Base-by-base conservation (phyloP, 768 basidiomycete species). In the Phlegmacium glaucopus region DNA sequence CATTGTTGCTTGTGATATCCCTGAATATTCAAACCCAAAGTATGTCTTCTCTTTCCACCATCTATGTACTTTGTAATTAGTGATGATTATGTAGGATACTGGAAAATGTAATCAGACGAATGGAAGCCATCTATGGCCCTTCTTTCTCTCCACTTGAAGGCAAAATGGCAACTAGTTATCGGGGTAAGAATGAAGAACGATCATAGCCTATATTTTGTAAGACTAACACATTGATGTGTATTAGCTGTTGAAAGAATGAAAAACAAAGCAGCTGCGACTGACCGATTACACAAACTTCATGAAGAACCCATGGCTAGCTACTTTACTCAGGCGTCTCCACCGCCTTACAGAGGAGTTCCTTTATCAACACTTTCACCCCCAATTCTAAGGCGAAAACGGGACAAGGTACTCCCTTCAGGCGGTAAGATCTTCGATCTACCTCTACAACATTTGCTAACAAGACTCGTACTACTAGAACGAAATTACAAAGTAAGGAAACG, bases 1-100 rank as follows among this genome's bases (percentile, higher is more conserved):
- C 4, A 66, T 80, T 9, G 71, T 70, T 35, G 66, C 73, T 10
- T 67, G 67, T 54, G 75, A 71, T 39, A 54, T 62, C 53, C 60
- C 60, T 27, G 59, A 57, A 48, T 46, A 65, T 11, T 50, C 69
- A 49, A 65, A 76, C 56, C 54, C 61, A 57, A 61, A 56, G 72
- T 72, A 55, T 58, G 72, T 69, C 45, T 28, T 36, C 25, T 17
- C 18, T 25, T 7, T 44, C 27, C 9, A 18, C 26, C 27, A 22
- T 22, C 22, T 22, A 34, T 6, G 10, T n/a, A 4, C 26, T 18
- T 16, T 30, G 35, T 55, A 48, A 40, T 32, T 48, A 38, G 45
- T 55, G 48, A 55, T 50, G 29, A 30, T 30, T 45, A 45, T 47
- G 43, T 59, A 65, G 64, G 53, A 44, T 65, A 51, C 49, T 65